Evolutionary conservation across 2,329 filamentous ascomycete species (phyloP).

Genomic region (Penicillium nordicum): DNA sequence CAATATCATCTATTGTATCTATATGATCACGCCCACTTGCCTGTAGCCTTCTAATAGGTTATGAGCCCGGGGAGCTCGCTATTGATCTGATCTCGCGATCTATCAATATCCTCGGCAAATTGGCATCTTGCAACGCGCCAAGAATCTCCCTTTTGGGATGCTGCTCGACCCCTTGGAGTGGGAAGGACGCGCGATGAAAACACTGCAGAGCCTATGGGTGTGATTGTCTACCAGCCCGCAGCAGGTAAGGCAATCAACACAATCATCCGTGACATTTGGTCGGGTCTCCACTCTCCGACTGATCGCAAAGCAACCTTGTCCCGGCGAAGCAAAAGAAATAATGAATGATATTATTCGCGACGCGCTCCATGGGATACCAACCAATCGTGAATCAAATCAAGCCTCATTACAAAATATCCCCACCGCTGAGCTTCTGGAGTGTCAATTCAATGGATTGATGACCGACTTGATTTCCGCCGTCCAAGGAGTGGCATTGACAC

Average conservation of each 20-base stretch:
- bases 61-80: too few relatives aligned
- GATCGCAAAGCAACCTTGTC: not conserved
- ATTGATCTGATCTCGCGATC: too few relatives aligned
- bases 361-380: not conserved
- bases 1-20: too few relatives aligned
- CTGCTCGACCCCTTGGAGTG: not conserved
- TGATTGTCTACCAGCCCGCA: conserved; percentile 1
- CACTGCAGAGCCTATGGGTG: not conserved
- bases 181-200: not conserved
- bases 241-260: not conserved
- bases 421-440: not conserved
- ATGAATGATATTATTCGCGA: conserved; percentile 1
- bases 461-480: not conserved
- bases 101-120: too few relatives aligned
- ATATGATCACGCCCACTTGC: too few relatives aligned
- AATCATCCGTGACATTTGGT: not conserved
- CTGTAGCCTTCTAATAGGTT: too few relatives aligned
- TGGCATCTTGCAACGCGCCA: too few relatives aligned
- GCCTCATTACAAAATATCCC: not conserved
- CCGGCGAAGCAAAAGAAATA: not conserved
- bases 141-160: too few relatives aligned
- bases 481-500: not conserved
- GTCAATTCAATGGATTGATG: not conserved
- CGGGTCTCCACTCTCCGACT: not conserved
- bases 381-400: not conserved